Evolutionary conservation across 768 basidiomycete genomes (phyloP).

Genomic region (Termitomyces sp.): DNA sequence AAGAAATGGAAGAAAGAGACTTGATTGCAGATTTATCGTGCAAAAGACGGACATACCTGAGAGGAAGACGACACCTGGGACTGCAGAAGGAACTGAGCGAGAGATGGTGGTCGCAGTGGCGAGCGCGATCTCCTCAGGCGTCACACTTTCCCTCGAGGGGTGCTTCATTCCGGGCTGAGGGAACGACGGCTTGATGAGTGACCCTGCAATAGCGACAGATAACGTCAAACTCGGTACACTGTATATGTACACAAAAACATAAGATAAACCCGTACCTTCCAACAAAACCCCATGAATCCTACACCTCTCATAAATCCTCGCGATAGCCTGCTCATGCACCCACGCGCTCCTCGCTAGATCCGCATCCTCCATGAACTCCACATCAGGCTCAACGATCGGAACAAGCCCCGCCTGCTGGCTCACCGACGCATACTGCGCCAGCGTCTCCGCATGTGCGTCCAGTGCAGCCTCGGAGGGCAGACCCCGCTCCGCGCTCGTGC

Average conservation of each 20-base stretch:
- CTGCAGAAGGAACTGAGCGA: conserved; percentile 41
- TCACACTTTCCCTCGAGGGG: conserved; percentile 31
- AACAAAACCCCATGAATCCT: conserved; percentile 43
- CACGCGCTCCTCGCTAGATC: conserved; percentile 42
- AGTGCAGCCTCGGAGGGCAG: conserved; percentile 40
- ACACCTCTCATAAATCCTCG: conserved; percentile 43
- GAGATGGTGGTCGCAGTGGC: conserved; percentile 44
- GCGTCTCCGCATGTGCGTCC: conserved; percentile 43
- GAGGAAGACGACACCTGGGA: conserved; percentile 48
- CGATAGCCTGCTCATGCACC: conserved; percentile 43
- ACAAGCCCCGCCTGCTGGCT: conserved; percentile 50
- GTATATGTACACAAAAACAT: too few relatives aligned
- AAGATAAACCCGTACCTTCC: conserved; percentile 31
- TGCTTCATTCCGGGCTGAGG: conserved; percentile 46
- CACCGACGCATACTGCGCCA: conserved; percentile 46
- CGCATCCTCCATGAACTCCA: conserved; percentile 47
- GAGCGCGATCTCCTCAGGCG: conserved; percentile 39
- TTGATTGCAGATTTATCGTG: conserved; percentile 2
- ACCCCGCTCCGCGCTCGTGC: conserved; percentile 30
- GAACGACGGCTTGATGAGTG: conserved; percentile 51
- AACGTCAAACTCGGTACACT: not conserved
- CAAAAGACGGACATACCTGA: conserved; percentile 33
- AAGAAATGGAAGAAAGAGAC: not conserved
- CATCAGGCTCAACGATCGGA: conserved; percentile 53
- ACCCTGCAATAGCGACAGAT: conserved; percentile 26